Evolutionary conservation across 495 filamentous ascomycete species (phyloP).

Genomic region (Choiromyces venosus): DNA sequence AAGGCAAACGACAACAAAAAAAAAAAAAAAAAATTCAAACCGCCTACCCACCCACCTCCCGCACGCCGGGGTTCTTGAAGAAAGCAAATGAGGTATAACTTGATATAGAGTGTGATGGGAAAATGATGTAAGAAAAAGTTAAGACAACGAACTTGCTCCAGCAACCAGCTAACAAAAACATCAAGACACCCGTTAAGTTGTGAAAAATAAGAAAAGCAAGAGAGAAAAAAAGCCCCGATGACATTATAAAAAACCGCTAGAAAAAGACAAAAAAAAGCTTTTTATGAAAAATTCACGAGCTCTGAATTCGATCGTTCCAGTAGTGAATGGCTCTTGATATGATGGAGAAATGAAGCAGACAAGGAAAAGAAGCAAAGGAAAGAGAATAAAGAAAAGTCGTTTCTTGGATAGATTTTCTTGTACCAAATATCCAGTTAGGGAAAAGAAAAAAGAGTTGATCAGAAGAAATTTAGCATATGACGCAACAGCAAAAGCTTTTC

Average conservation of each 20-base stretch:
- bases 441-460: not conserved
- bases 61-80: not conserved
- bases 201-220: not conserved
- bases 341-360: slow-evolving; percentile 3
- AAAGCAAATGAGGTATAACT: not conserved
- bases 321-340: slow-evolving; percentile 24
- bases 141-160: not conserved
- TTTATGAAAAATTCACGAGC: slow-evolving; percentile 20
- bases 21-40: not conserved
- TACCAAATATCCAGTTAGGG: slow-evolving; percentile 12
- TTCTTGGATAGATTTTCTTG: slow-evolving; percentile 8
- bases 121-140: not conserved
- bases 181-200: not conserved
- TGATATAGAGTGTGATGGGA: not conserved
- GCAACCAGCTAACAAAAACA: not conserved
- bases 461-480: slow-evolving; percentile 31
- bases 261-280: slow-evolving; percentile 13
- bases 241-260: slow-evolving; percentile 18
- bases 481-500: slow-evolving; percentile 32
- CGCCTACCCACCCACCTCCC: not conserved
- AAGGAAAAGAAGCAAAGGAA: not conserved
- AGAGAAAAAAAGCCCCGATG: slow-evolving; percentile 4
- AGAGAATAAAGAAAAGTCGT: slow-evolving; percentile 11
- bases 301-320: slow-evolving; percentile 26
- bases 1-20: not conserved